Evolutionary conservation across 2,329 filamentous ascomycete species (phyloP), one percentile per base, ranked within the genome.

Genomic region (Delphinella strobiligena): DNA sequence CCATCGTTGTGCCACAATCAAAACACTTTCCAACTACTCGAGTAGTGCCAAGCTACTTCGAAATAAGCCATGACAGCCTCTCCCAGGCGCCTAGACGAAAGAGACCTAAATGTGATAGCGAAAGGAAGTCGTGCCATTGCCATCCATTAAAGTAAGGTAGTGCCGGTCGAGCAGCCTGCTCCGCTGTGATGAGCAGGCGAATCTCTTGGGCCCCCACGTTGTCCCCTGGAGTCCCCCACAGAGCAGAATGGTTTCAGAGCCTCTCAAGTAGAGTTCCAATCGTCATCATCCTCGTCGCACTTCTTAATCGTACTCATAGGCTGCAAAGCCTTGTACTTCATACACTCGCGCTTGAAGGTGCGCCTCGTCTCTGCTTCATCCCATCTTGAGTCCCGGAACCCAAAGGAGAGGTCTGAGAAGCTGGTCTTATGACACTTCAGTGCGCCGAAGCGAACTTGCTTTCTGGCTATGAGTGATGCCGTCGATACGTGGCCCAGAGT

Each of bases 371-470:
- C 22, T 27, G 22, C 22, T 27, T 27, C 22, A 12, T 27, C 22
- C 22, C 22, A 27, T 7, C 7, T 12, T 12, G 22, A 7, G 22
- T 27, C 22, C 7, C 22, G 22, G 12, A 7, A 27, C 7, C 22
- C 22, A 12, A 27, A 12, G 7, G 12, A 7, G 12, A 27, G 7
- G 12, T 12, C 22, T 7, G 22, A 7, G 7, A 7, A 12, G 7
- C 22, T 27, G 12, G 12, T 12, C 22, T 27, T 27, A 7, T 41
- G 33, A 11, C 34, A 14, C 34, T 41, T 41, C 39, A 41, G 31
- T 7, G 33, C 36, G n/a, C 39, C 34, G 17, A 41, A 41, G 19
- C 39, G 33, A 11, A 41, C 34, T 24, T 34, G 29, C 19, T 41
- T 41, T 34, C 37, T 41, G 19, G 19, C 15, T 12, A 22, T 41